Percentiles rank a stretch among this genome's conserved stretches.
These are phyloP conservation scores for Tolypocladium sp. DNA, from an alignment of 2,329 filamentous ascomycete genomes.

Conservation along the genomic window DNA sequence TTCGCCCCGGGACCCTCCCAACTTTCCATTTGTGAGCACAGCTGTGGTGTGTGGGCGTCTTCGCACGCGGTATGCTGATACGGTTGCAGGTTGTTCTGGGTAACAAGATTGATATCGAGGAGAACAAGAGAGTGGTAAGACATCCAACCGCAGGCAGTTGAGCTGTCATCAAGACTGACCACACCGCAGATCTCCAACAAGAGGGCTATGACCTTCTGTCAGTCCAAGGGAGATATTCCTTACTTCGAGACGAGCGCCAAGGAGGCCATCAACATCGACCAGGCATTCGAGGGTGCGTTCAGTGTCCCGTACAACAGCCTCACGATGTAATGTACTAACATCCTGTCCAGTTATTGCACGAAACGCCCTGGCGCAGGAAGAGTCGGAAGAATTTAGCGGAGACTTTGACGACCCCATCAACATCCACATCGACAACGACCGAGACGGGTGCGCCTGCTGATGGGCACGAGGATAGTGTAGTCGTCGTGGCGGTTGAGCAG, in stretches of 20 bases:
- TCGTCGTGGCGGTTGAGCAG: not conserved
- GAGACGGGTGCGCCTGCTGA: slow-evolving; percentile 89
- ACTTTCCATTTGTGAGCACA: slow-evolving; percentile 81
- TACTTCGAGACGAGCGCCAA: slow-evolving; percentile 99
- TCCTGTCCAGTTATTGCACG: slow-evolving; percentile 71
- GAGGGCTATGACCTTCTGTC: slow-evolving; percentile 93
- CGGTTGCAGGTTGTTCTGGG: slow-evolving; percentile 71
- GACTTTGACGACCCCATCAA: slow-evolving; percentile 98
- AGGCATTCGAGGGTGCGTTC: slow-evolving; percentile 54
- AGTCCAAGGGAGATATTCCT: slow-evolving; percentile 92
- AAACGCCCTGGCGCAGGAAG: slow-evolving; percentile 91
- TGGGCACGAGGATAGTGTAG: slow-evolving; percentile 1
- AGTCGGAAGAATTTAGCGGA: slow-evolving; percentile 93
- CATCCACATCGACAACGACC: slow-evolving; percentile 90
- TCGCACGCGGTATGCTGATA: slow-evolving; percentile 9
- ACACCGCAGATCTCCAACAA: slow-evolving; percentile 75
- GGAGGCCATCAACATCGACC: slow-evolving; percentile 96
- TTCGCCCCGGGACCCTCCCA: slow-evolving; percentile 90
- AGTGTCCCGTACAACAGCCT: not conserved
- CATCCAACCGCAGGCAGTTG: not conserved
- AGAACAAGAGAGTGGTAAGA: slow-evolving; percentile 84
- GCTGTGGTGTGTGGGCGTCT: slow-evolving; percentile 7
- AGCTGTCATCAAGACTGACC: not conserved
- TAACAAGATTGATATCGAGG: slow-evolving; percentile 98
- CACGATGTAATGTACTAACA: not conserved